Base-by-base conservation (phyloP, 2,329 filamentous ascomycete species). In the Aspergillaceae sp. region DNA sequence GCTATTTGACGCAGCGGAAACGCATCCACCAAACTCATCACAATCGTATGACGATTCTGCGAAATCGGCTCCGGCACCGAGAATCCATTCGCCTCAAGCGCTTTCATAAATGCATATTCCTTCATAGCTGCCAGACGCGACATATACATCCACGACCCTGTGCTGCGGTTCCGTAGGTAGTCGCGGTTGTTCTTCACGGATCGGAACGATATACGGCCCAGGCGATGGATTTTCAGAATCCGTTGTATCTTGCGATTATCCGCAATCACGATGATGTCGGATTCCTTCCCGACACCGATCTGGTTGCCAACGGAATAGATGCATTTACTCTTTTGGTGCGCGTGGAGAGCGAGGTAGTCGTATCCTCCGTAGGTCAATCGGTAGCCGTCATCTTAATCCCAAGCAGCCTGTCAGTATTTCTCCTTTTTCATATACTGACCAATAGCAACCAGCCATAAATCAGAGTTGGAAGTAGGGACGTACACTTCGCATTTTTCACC, bases 121-220 rank as follows among this genome's bases (percentile, higher is more conserved):
- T 94, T 95, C 74, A 92, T 82, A 8, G 92, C 92, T 5, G 94
- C 90, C 33, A 98, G 76, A 36, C 88, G 79, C 8, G 87, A 94
- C 68, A 98, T 87, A 67, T 98, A 96, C 90, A 97, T 96, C 92
- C 92, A 98, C 37, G 87, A 92, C 4, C 83, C 89, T 10, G 84
- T 84, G 48, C 76, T 77, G 48, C 84, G 79, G 57, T 92, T 88
- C 56, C 86, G 84, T 46, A 97, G 80, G 68, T 98, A 98, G 69
- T 98, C 92, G 55, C 92, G 81, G 71, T 97, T 97, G 29, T 86
- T 83, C 70, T 95, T 95, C 62, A 98, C 91, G 35, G 88, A 90
- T 57, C 94, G 86, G 74, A 98, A 98, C 30, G 90, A 96, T 59
- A 98, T 95, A 59, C 92, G 84, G 40, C 92, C 92, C 3, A 98